phyloP scores from a whole-genome alignment of 2,329 filamentous ascomycete genomes.

The Aureobasidium leucospermi region DNA sequence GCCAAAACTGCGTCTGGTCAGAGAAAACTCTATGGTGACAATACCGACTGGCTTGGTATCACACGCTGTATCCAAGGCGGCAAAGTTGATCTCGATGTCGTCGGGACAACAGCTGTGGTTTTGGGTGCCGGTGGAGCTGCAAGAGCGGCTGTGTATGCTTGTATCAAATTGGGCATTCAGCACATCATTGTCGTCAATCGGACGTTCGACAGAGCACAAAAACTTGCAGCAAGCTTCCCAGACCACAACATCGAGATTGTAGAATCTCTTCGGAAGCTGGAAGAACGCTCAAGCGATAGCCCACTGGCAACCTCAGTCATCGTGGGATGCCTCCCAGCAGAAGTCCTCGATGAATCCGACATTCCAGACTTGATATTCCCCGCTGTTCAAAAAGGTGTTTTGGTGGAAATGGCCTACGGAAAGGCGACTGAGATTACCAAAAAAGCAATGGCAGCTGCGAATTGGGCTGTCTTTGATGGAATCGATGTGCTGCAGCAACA shows the following conservation, averaged over 20 bases:
- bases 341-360: neutral
- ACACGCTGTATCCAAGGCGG: neutral
- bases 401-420: neutral
- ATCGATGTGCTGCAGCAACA: slow-evolving; percentile 9
- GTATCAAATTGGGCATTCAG: neutral
- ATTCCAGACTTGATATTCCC: neutral
- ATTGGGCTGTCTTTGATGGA: neutral
- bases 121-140: slow-evolving; percentile 1
- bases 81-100: neutral
- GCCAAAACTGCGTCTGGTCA: neutral
- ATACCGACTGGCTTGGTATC: slow-evolving; percentile 1
- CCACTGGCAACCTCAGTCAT: neutral
- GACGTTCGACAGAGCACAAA: neutral
- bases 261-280: neutral
- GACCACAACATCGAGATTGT: neutral
- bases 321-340: neutral
- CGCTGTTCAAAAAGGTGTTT: neutral
- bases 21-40: neutral
- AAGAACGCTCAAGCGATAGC: neutral
- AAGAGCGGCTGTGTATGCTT: neutral
- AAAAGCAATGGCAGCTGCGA: neutral
- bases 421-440: neutral
- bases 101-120: neutral
- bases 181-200: neutral
- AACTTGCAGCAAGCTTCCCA: neutral